Evolutionary conservation across 306 rosid species (phyloP).

Genomic region (Vicia sativa): DNA sequence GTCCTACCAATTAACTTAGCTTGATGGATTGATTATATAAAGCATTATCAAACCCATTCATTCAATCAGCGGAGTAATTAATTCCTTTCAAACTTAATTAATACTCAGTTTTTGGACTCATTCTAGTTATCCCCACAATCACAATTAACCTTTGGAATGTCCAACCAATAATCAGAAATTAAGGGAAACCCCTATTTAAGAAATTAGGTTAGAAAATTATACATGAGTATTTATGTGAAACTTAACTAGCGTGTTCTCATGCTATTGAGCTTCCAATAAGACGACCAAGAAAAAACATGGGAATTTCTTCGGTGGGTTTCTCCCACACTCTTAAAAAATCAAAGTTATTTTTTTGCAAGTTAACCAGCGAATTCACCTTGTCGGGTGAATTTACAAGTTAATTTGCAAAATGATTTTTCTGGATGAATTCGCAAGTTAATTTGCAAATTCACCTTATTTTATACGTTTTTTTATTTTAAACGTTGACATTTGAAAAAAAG

Average conservation of each 20-base stretch:
- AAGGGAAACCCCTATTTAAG: conserved; percentile 5
- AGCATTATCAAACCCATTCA: conserved; percentile 38
- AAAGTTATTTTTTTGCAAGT: too few relatives aligned
- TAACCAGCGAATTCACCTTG: too few relatives aligned
- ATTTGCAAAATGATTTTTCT: too few relatives aligned
- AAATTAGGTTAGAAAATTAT: conserved; percentile 57
- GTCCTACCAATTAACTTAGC: conserved; percentile 33
- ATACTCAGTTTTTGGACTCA: conserved; percentile 25
- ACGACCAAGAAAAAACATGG: conserved; percentile 37
- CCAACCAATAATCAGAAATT: conserved; percentile 37
- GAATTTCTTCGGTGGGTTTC: too few relatives aligned
- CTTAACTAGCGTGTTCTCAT: conserved; percentile 35
- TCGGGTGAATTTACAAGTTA: too few relatives aligned
- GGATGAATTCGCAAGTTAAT: too few relatives aligned
- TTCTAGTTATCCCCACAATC: conserved; percentile 20
- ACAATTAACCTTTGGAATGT: conserved; percentile 26
- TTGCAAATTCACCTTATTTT: too few relatives aligned
- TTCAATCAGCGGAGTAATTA: conserved; percentile 37
- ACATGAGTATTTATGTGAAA: neutral
- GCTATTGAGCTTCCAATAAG: conserved; percentile 10
- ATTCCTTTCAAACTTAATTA: neutral
- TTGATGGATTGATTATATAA: conserved; percentile 9
- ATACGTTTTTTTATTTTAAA: too few relatives aligned
- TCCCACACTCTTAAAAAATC: too few relatives aligned
- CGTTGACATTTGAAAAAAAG: too few relatives aligned